Evolutionary conservation across 108 stramenopile genomes (phyloP), one percentile per base, ranked within the genome.

Genomic region (Skeletonema potamos): DNA sequence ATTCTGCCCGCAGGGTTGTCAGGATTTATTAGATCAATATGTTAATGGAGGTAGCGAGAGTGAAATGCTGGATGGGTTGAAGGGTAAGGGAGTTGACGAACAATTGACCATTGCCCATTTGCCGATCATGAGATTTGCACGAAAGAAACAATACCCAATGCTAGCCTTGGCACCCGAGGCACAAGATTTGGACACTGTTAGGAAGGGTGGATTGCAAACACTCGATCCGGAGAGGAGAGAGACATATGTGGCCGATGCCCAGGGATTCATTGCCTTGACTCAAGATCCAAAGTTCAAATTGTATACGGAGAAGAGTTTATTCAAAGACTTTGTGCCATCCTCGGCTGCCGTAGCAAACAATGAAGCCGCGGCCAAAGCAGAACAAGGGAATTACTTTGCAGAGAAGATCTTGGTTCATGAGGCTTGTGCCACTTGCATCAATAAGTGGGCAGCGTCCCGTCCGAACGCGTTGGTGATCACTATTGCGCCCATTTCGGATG

Each of bases 351-450:
- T 59, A 3, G 34, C 64, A 13, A 43, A 32, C 4, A 73, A 72
- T 56, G 62, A 43, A 10, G 68, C 44, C 15, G 27, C 46, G 26
- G 39, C 34, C 48, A 81, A 74, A 48, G 85, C 82, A 30, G 74
- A 77, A 33, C 68, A 71, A 41, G 86, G 78, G 10, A 79, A 84
- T 57, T 91, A 85, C 66, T 91, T 94, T 77, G 87, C 90, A 8
- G 86, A 88, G 62, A 81, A 85, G 36, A 94, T 94, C 24, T 58
- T 94, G 32, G 85, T 84, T 1, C 90, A 94, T 74, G 92, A 94
- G 64, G 79, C 92, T n/a, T 85, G 74, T 20, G 92, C 92, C 18
- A 88, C 87, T 10, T 73, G 67, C 32, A 65, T 79, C 20, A 77
- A 89, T 15, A 62, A 76, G 58, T 94, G 90, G 67, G 86, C 87